Evolutionary conservation across 495 filamentous ascomycete species (phyloP), one percentile per base, ranked within the genome.

Genomic region (Pyrenula massariospora): DNA sequence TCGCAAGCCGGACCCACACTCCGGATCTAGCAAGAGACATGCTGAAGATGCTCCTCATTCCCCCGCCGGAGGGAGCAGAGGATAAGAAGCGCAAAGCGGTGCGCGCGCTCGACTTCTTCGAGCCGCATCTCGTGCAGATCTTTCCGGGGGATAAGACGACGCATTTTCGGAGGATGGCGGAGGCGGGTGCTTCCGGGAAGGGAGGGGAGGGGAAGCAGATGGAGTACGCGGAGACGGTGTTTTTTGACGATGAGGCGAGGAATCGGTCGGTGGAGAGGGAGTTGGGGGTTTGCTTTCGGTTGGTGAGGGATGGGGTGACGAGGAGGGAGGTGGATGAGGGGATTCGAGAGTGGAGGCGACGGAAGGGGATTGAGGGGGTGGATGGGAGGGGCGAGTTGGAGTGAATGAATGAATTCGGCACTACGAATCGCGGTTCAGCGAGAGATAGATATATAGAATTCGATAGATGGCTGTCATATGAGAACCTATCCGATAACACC

Each of bases 161-260:
- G 65, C 93, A 98, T 68, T 94, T 98, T 60, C 71, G 81, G 60
- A 71, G 75, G 12, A 72, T 98, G 54, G 19, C n/a, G 50, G 50
- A 52, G 22, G n/a, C n/a, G n/a, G 8, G 31, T 8, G 31, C 31
- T 5, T 5, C 5, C 31, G 50, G 50, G 50, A 74, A 85, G 1
- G 80, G 85, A 68, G 70, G 78, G 22, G 88, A 83, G 22, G 81
- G 83, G 51, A 64, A 88, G 19, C 69, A 70, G 52, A 55, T 79
- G 11, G 61, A 58, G 10, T 95, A 83, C 63, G 77, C 82, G 49
- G 88, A 96, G 50, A 96, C 96, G 88, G 64, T 98, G 58, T 98
- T 98, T 62, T 98, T 96, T 63, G 92, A 98, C 62, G 92, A 98
- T 60, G 92, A 98, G 79, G 70, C 77, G 50, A 73, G 92, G 58